phyloP scores from a whole-genome alignment of 202 grass and related monocot genomes.

The Schoenoplectus tabernaemontani region DNA sequence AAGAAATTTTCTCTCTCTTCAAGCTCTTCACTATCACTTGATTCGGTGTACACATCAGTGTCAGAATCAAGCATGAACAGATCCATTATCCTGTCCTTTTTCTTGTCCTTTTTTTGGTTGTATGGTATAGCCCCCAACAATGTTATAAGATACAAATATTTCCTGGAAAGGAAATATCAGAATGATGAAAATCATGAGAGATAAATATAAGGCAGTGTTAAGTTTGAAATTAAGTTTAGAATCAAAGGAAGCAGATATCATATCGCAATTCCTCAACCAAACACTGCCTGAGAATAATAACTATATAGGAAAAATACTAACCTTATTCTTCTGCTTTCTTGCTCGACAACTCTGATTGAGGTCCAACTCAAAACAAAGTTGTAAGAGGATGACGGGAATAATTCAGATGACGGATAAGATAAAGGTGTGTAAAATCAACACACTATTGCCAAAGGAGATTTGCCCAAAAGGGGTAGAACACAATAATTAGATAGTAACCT shows the following conservation, averaged over 20 bases:
- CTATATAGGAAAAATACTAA: conserved; percentile 7
- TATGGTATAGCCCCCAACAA: not conserved
- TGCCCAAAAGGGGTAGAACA: conserved; percentile 27
- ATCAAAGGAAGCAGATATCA: not conserved
- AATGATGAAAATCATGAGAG: not conserved
- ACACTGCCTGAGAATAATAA: not conserved
- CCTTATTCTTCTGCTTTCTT: conserved; percentile 16
- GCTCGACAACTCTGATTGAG: conserved; percentile 2
- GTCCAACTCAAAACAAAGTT: not conserved
- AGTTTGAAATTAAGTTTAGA: not conserved
- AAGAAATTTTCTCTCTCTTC: conserved; percentile 59
- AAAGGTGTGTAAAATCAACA: conserved; percentile 3
- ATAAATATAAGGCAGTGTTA: not conserved
- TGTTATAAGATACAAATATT: not conserved
- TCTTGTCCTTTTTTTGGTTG: not conserved
- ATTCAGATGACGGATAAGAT: conserved; percentile 6
- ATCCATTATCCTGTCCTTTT: conserved; percentile 43
- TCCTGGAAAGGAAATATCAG: conserved; percentile 10
- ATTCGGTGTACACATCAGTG: conserved; percentile 51
- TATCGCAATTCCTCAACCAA: not conserved
- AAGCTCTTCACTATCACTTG: conserved; percentile 83
- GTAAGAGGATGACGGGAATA: conserved; percentile 1
- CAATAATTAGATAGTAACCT: conserved; percentile 22
- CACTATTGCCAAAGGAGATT: conserved; percentile 47
- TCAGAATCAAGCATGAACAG: conserved; percentile 55